Base-by-base conservation (phyloP, 306 rosid genomes). In the Canavalia ensiformis region DNA sequence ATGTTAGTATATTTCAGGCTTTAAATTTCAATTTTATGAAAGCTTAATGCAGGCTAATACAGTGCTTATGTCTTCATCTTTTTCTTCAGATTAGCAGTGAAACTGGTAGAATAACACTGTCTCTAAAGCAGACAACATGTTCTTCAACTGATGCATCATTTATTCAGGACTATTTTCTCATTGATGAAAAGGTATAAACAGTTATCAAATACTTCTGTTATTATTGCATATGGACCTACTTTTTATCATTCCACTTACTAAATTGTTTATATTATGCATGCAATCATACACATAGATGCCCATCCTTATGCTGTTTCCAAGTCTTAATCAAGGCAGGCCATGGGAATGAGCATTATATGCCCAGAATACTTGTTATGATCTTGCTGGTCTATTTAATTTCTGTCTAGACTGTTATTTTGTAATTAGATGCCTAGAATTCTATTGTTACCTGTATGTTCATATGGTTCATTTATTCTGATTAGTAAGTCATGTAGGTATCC, bases 91-190 rank as follows among this genome's bases (percentile, higher is more conserved):
- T 89, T 59, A 89, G 41, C 74, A 76, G 68, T 63, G 96, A 93
- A 75, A 84, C 88, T n/a, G 87, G 91, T 41, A 86, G 97, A 86
- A 78, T 93, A 68, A 88, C 94, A 44, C 88, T 91, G 25, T 90
- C 97, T 54, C 89, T 95, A 83, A 91, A 87, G 93, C 98, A 90
- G 82, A 86, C 96, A 5, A 84, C 84, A 41, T 93, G 97, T 79
- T 75, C 88, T 84, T 95, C 99, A 29, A 89, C 89, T 10, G 97
- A 93, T 84, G 93, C 93, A 25, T 95, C 97, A 29, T 93, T 95
- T 81, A 85, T 95, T 74, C 94, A 89, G 72, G 94, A 89, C 50
- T 93, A 83, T 86, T 95, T 95, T 89, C 37, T 72, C 49, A 58
- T 87, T 84, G 96, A 93, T 84, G 97, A 95, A 52, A 91, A 91